phyloP scores from a whole-genome alignment of 2,329 filamentous ascomycete species.

The Huntiella moniliformis region DNA sequence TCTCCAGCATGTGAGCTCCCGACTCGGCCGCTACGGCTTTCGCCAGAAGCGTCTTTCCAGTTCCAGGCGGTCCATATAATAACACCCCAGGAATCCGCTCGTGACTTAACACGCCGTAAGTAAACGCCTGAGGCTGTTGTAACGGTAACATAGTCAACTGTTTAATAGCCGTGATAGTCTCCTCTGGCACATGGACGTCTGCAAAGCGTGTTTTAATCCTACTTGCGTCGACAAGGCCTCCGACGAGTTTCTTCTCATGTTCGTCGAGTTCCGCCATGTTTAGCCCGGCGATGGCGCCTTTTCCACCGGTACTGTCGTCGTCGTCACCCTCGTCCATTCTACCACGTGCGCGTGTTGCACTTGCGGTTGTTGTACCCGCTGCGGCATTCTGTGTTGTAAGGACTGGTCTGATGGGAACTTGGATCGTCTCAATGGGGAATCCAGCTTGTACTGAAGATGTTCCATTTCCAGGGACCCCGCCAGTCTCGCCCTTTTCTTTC shows the following conservation, averaged over 20 bases:
- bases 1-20: slow-evolving; percentile 60
- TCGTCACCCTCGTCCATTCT: background rate
- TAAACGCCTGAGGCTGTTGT: slow-evolving; percentile 80
- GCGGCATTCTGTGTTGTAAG: slow-evolving; percentile 1
- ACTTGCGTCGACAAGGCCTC: slow-evolving; percentile 62
- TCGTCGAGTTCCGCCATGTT: slow-evolving; percentile 27
- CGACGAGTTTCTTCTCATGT: slow-evolving; percentile 67
- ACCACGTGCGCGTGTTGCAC: slow-evolving; percentile 7
- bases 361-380: background rate
- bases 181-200: slow-evolving; percentile 64
- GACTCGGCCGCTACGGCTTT: slow-evolving; percentile 51
- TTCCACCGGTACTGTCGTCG: background rate
- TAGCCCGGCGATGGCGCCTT: background rate
- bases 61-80: slow-evolving; percentile 74
- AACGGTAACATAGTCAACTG: slow-evolving; percentile 77
- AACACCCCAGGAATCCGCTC: slow-evolving; percentile 83
- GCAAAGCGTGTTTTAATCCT: slow-evolving; percentile 75
- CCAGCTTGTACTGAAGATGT: background rate
- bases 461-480: background rate
- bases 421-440: too few species aligned
- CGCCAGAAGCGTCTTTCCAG: slow-evolving; percentile 51
- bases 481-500: background rate
- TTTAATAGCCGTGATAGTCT: slow-evolving; percentile 74
- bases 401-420: too few species aligned
- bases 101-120: slow-evolving; percentile 77